Evolutionary conservation across 75 land plant species (phyloP), one percentile per base, ranked within the genome.

Genomic region (Ceratopteris richardii): DNA sequence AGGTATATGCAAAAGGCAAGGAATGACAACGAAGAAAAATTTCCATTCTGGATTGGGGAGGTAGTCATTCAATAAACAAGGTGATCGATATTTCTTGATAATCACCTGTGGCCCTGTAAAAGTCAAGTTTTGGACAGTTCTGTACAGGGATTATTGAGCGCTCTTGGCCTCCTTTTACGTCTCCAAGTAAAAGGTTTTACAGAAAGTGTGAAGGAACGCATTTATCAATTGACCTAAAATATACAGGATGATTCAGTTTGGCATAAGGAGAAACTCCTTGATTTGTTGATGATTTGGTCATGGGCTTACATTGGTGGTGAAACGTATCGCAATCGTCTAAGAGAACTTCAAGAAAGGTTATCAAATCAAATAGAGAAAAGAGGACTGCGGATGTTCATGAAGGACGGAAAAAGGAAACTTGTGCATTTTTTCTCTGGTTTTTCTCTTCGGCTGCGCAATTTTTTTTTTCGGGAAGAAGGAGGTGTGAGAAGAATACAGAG

Each of bases 221-320:
- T 18, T 10, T 10, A 5, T 10, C 21, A 9, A 48, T 14, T 48
- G 20, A 19, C 51, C 14, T 14, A 11, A 48, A 14, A 48, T 6
- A 14, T 48, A 10, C 20, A 21, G 14, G 51, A 48, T 48, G 6
- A 91, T 92, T 65, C 57, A 9, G 39, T 28, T 2, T 84, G 97
- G 97, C 71, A 71, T 44, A 23, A 72, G 22, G 97, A 92, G 59
- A 82, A 86, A 86, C 83, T 82, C 33, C 81, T 84, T 60, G 93
- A 92, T 53, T 41, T 84, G 14, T 70, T 87, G 71, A 71, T 62
- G 37, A 24, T 85, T 39, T 92, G 97, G 97, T 82, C 86, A 25
- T 61, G 87, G 33, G 55, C 84, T 29, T 48, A 51, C 44, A 55
- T 71, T 31, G 69, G 69, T 33, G 71, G 76, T 36, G 31, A 43